Percentiles rank a stretch among this genome's conserved stretches.
These are phyloP conservation scores for Phytophthora ohioensis DNA, from an alignment of 352 stramenopile genomes.

Conservation along the genomic window DNA sequence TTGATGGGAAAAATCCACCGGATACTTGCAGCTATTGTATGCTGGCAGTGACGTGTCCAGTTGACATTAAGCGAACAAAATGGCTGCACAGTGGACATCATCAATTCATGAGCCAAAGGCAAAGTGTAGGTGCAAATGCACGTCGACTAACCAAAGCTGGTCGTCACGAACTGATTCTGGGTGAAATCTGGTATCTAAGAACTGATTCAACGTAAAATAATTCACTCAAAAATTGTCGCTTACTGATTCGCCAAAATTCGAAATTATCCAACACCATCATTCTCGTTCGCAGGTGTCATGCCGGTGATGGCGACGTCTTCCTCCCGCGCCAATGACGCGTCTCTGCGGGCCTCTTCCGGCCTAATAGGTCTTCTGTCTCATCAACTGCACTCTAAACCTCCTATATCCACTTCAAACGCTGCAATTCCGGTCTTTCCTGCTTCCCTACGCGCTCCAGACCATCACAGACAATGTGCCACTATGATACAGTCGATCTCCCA, in stretches of 20 bases:
- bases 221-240: background rate
- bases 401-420: background rate
- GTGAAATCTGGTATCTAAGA: too few relatives aligned
- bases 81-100: slow-evolving; percentile 1
- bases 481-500: slow-evolving; percentile 28
- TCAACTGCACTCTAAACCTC: background rate
- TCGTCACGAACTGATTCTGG: background rate
- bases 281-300: slow-evolving; percentile 19
- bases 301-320: slow-evolving; percentile 46
- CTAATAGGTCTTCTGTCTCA: slow-evolving; percentile 21
- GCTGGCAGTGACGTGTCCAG: too few relatives aligned
- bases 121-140: slow-evolving; percentile 15
- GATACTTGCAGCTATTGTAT: background rate
- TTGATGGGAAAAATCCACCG: slow-evolving; percentile 13
- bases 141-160: slow-evolving; percentile 6
- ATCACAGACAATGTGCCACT: background rate
- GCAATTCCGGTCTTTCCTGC: slow-evolving; percentile 12
- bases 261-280: slow-evolving; percentile 24
- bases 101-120: background rate
- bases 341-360: slow-evolving; percentile 6
- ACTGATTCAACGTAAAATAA: slow-evolving; percentile 6
- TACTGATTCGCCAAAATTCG: slow-evolving; percentile 19
- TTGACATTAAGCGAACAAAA: too few relatives aligned
- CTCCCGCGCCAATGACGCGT: slow-evolving; percentile 11
- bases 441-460: slow-evolving; percentile 7